Evolutionary conservation across 1,284 basidiomycete genomes (phyloP).

Genomic region (Fomes fomentarius): DNA sequence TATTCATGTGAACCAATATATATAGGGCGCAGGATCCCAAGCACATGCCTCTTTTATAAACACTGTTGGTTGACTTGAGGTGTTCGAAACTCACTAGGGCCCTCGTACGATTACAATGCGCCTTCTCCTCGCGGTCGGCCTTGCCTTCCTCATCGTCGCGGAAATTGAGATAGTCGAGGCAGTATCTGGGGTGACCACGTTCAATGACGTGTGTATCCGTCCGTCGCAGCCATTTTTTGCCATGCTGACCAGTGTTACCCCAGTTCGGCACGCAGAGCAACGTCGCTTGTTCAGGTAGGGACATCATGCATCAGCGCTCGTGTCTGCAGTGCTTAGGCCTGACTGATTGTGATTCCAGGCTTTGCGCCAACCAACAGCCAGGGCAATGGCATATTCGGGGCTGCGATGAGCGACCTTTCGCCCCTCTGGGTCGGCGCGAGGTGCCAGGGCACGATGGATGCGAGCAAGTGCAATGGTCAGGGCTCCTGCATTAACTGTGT

Average conservation of each 20-base stretch:
- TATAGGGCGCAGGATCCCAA: no score
- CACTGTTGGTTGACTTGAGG: no score
- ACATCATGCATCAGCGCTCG: neutral
- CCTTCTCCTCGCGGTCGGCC: neutral
- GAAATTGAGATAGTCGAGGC: slow-evolving; percentile 12
- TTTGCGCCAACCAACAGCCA: slow-evolving; percentile 35
- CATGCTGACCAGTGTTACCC: neutral
- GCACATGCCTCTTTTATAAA: no score
- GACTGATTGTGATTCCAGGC: slow-evolving; percentile 13
- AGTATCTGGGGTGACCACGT: slow-evolving; percentile 32
- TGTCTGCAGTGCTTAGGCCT: no score
- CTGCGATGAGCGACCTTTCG: slow-evolving; percentile 38
- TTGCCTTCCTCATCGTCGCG: slow-evolving; percentile 1
- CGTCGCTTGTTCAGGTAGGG: slow-evolving; percentile 35
- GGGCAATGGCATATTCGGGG: slow-evolving; percentile 36
- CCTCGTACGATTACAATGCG: neutral
- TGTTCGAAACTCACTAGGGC: no score
- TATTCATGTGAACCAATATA: neutral
- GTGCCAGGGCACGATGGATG: slow-evolving; percentile 35
- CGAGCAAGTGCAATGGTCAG: slow-evolving; percentile 36
- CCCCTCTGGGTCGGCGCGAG: slow-evolving; percentile 38
- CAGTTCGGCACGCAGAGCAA: slow-evolving; percentile 34
- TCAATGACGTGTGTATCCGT: slow-evolving; percentile 35
- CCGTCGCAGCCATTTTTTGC: slow-evolving; percentile 13
- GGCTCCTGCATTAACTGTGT: slow-evolving; percentile 34